These are phyloP conservation scores for Gracilariopsis chorda DNA, from an alignment of 23 red algal genomes.

Conservation along the genomic window DNA sequence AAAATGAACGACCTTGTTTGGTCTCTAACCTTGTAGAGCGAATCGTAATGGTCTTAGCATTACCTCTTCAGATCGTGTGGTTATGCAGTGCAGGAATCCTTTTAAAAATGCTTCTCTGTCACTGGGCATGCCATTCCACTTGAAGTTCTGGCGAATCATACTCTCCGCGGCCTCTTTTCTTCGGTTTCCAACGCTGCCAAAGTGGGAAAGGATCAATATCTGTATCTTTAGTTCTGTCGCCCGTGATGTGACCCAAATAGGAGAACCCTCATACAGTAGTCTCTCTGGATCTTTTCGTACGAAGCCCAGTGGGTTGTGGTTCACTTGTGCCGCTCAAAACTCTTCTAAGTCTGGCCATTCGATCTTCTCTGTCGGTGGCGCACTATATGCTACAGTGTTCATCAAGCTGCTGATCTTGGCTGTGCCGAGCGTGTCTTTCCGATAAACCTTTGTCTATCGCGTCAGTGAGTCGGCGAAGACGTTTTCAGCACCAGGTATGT, in stretches of 20 bases:
- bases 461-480: not conserved
- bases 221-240: not conserved
- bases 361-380: not conserved
- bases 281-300: not conserved
- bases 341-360: not conserved
- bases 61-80: not conserved
- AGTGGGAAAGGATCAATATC: not conserved
- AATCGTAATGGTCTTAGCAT: not conserved
- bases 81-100: not conserved
- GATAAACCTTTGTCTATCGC: not conserved
- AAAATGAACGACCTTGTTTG: not conserved
- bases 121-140: not conserved
- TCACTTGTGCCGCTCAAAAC: too few relatives aligned
- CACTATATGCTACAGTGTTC: not conserved
- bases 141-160: not conserved
- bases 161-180: not conserved
- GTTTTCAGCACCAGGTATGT: not conserved
- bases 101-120: not conserved
- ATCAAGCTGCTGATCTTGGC: not conserved
- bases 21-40: not conserved
- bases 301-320: not conserved
- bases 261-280: not conserved
- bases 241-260: not conserved
- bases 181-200: not conserved
- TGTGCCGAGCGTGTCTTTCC: not conserved